Percentiles rank a stretch among this genome's conserved stretches.
phyloP scores from a whole-genome alignment of 139 green algal species.

The Coccomyxa sp. region DNA sequence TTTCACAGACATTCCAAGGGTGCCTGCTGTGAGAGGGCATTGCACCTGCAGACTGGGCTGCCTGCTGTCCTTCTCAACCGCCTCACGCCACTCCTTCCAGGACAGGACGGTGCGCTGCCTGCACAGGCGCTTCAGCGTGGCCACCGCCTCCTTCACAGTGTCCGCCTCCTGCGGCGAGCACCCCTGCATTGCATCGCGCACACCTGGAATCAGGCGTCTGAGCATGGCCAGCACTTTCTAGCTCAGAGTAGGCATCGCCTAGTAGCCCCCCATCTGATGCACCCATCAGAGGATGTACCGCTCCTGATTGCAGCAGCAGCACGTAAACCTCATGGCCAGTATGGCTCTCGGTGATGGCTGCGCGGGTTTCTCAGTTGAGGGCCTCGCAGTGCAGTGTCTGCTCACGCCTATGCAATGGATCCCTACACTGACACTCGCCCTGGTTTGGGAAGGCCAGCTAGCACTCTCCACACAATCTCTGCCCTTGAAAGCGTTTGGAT shows the following conservation, averaged over 20 bases:
- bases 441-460: too few species aligned
- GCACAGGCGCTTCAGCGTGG: slow-evolving; percentile 58
- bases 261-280: background rate
- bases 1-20: background rate
- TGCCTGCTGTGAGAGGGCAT: background rate
- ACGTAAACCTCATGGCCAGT: background rate
- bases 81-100: slow-evolving; percentile 54
- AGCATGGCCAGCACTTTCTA: too few species aligned
- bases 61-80: slow-evolving; percentile 15
- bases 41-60: background rate
- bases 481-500: background rate
- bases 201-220: too few species aligned
- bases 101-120: slow-evolving; percentile 39
- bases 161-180: slow-evolving; percentile 34
- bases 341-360: background rate
- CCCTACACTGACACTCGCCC: background rate
- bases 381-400: background rate
- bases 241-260: too few species aligned
- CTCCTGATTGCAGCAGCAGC: too few species aligned
- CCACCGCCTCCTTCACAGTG: slow-evolving; percentile 40
- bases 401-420: background rate
- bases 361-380: background rate
- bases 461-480: background rate
- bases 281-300: background rate
- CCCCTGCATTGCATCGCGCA: background rate